A percentile compares a stretch with the other conserved stretches of the same genome.
These are phyloP conservation scores for Cotoneaster glaucophyllus DNA, from an alignment of 306 rosid species.

Conservation along the genomic window DNA sequence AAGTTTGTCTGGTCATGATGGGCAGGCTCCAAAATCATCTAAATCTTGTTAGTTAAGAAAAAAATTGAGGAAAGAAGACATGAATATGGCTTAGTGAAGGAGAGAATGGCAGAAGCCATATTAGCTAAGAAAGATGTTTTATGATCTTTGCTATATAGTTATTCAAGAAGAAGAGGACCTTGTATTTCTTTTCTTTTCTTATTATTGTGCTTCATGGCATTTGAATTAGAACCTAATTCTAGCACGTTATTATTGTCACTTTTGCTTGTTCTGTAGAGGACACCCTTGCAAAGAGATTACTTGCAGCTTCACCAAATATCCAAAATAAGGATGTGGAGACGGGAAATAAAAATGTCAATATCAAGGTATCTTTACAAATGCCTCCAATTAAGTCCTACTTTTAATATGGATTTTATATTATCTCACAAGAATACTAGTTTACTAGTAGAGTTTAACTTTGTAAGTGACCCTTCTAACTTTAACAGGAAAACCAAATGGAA, in stretches of 20 bases:
- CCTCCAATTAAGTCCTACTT: slow-evolving; percentile 1
- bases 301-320: slow-evolving; percentile 46
- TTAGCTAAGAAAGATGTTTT: neutral
- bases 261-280: slow-evolving; percentile 15
- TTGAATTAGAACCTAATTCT: slow-evolving; percentile 7
- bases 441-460: neutral
- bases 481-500: slow-evolving; percentile 54
- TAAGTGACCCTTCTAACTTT: neutral
- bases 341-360: slow-evolving; percentile 38
- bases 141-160: neutral
- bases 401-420: neutral
- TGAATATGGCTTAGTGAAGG: neutral
- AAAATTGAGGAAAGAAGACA: neutral
- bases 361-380: slow-evolving; percentile 41
- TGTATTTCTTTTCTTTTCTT: neutral
- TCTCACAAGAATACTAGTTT: neutral
- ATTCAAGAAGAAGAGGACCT: neutral
- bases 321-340: slow-evolving; percentile 43
- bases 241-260: neutral
- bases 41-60: neutral
- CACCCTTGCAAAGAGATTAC: slow-evolving; percentile 54
- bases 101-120: neutral
- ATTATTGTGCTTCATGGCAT: neutral
- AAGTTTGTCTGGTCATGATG: neutral
- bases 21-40: neutral